Base-by-base conservation (phyloP, 768 basidiomycete species). In the Lactarius psammicola region DNA sequence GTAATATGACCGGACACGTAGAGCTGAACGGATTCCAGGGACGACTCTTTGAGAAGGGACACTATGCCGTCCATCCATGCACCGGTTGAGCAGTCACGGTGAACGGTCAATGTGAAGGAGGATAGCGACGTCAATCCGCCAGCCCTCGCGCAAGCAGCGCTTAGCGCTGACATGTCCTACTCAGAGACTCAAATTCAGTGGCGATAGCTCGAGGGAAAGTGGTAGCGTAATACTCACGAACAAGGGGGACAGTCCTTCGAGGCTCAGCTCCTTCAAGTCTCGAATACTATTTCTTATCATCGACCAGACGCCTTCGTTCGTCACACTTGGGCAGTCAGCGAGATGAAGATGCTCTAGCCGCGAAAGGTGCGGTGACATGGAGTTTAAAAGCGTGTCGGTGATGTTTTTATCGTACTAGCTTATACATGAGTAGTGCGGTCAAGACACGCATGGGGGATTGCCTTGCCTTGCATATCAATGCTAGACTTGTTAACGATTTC, bases 251-350 rank as follows among this genome's bases (percentile, higher is more conserved):
- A 91, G 73, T 15, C 82, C 82, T 72, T 93, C 89, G 11, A 94
- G 76, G 9, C 82, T 81, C 4, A 92, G 77, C 1, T 78, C 79
- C 5, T 79, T 59, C 9, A 93, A 77, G 2, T 87, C 85, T 6
- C 55, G 73, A 44, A 69, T 66, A 62, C 80, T 87, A 26, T 73
- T 65, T 3, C 78, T 77, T 1, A 89, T 70, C 17, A 90, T 66
- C 3, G 82, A 77, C 72, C 76, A 80, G 2, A 91, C 75, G 1
- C 90, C 88, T 10, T 67, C 67, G 58, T 91, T 81, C 0, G 87
- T 89, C 30, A 92, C 84, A 70, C 81, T 88, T 2, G 82, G 79
- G 72, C 90, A 93, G 23, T 90, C 91, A 1, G 83, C 80, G 15
- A 94, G 74, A 60, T 82, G 78, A 3, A 93, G 70, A 46, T 84